Evolutionary conservation across 352 stramenopile species (phyloP), one percentile per base, ranked within the genome.

Genomic region (Peronosclerospora sorghi): DNA sequence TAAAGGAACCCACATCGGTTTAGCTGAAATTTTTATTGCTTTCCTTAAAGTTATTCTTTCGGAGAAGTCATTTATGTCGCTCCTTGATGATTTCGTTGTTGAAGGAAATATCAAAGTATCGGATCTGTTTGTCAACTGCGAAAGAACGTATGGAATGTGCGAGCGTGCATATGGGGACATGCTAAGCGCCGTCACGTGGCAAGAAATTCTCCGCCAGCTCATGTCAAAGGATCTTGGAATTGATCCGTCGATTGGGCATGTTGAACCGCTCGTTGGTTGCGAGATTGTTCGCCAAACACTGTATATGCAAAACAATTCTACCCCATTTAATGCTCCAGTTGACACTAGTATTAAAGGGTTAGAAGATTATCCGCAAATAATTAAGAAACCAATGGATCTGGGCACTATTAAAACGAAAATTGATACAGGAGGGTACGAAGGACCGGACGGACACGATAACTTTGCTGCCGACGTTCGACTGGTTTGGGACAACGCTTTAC

Each of bases 301-400:
- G 12, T 86, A 83, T 28, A 85, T 83, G 68, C 79, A 91, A 38
- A 76, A 72, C 4, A 83, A 83, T 18, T 87, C 79, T 21, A 53
- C 59, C 7, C 73, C 79, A 5, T 95, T 95, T 50, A 83, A 89
- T 18, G 45, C 65, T 20, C 86, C 86, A 3, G 86, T 96, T 9
- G 80, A 95, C 41, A 81, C 59, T 28, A 67, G 64, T 18, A 28
- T 68, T 5, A 80, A 94, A 42, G 80, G 80, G 2, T 54, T 96
- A 2, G 67, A 88, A 54, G 85, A 95, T 51, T 96, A 96, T 37
- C 42, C 67, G 5, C 60, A 90, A 24, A 54, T 91, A 30, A 62
- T 96, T 15, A 95, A 94, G 51, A 66, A 69, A 17, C 86, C 86
- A 14, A 96, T 96, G 80, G 86, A 96, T 66, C 49, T 96, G 12